phyloP scores from a whole-genome alignment of 2,329 filamentous ascomycete genomes.

The Thelonectria olida region DNA sequence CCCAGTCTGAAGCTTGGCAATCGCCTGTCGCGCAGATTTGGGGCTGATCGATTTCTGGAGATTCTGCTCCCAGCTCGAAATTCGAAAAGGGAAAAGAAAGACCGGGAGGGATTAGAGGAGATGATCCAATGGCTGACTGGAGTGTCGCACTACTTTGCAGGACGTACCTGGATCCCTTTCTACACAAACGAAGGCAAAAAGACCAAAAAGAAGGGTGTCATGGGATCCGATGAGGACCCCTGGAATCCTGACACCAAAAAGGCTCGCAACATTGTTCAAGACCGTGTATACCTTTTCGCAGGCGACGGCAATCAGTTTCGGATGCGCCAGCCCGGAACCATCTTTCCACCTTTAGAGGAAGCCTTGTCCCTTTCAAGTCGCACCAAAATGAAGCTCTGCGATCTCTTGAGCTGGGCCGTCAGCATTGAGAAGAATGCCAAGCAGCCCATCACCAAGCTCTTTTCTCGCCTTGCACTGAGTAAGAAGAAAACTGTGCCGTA shows the following conservation, averaged over 20 bases:
- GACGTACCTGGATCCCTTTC: conserved; percentile 59
- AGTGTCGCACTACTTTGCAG: conserved; percentile 53
- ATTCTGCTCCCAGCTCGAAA: conserved; percentile 58
- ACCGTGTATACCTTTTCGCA: conserved; percentile 65
- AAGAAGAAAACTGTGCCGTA: conserved; percentile 16
- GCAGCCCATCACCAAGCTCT: conserved; percentile 64
- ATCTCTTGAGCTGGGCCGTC: conserved; percentile 64
- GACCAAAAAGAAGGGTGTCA: conserved; percentile 34
- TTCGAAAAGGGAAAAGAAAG: conserved; percentile 42
- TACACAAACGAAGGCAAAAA: conserved; percentile 54
- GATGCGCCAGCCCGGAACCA: not conserved
- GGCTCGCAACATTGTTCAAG: conserved; percentile 38
- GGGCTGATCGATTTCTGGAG: conserved; percentile 67
- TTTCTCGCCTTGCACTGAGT: conserved; percentile 66
- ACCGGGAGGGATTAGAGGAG: conserved; percentile 39
- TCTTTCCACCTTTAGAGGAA: conserved; percentile 38
- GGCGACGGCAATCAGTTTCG: conserved; percentile 57
- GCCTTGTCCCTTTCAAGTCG: conserved; percentile 33
- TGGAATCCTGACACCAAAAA: conserved; percentile 33
- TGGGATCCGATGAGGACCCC: conserved; percentile 34
- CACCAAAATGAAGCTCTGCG: conserved; percentile 47
- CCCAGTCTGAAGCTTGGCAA: conserved; percentile 59
- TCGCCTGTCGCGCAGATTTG: conserved; percentile 64
- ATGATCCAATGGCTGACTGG: conserved; percentile 43
- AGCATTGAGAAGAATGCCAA: conserved; percentile 53